Conservation (phyloP, 2,329 filamentous ascomycete species). For the Aspergillus chevalieri region DNA sequence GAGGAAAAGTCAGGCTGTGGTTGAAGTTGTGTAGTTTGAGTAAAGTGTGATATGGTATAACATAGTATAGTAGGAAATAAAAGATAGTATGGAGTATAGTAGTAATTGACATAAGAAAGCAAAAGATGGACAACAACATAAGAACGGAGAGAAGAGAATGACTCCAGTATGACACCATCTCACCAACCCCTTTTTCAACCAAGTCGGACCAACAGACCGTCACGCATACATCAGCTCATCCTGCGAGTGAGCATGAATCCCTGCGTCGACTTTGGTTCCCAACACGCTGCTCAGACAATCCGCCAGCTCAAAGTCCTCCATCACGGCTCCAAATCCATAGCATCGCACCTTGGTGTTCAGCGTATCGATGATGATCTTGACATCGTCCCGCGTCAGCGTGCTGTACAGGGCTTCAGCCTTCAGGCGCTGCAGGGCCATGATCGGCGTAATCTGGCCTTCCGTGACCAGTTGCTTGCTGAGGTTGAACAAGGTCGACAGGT, state of each 20-base stretch:
- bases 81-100: too few relatives aligned
- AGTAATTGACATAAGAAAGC: too few relatives aligned
- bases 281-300: slow-evolving; percentile 72
- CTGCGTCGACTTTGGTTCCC: slow-evolving; percentile 33
- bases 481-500: slow-evolving; percentile 75
- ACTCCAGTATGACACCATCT: too few relatives aligned
- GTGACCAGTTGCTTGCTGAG: slow-evolving; percentile 76
- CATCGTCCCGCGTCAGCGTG: slow-evolving; percentile 62
- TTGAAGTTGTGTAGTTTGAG: too few relatives aligned
- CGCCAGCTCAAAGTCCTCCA: slow-evolving; percentile 59
- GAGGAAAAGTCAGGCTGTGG: too few relatives aligned
- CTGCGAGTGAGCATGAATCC: slow-evolving; percentile 14
- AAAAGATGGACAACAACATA: too few relatives aligned
- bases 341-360: slow-evolving; percentile 77
- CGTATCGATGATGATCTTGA: slow-evolving; percentile 65
- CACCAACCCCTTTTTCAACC: background rate
- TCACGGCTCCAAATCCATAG: slow-evolving; percentile 72
- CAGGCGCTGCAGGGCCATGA: slow-evolving; percentile 89
- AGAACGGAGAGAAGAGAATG: too few relatives aligned
- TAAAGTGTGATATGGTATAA: too few relatives aligned
- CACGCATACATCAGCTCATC: slow-evolving; percentile 32
- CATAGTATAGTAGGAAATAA: too few relatives aligned
- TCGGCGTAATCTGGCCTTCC: slow-evolving; percentile 78
- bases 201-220: slow-evolving; percentile 1
- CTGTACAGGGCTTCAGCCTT: slow-evolving; percentile 63